Evolutionary conservation across 306 rosid genomes (phyloP).

Genomic region (Dryas alaskensis): DNA sequence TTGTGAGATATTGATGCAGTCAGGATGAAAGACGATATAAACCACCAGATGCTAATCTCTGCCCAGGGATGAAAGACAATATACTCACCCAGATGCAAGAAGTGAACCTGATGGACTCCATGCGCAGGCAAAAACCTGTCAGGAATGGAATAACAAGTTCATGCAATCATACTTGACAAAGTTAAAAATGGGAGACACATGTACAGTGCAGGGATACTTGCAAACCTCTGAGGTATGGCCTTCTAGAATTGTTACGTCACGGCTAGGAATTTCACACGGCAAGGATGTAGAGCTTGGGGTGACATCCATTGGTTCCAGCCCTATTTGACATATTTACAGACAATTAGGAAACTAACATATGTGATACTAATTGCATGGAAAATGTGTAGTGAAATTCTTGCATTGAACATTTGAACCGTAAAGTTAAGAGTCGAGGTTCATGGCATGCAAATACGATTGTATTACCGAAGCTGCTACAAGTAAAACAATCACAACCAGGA

Average conservation of each 20-base stretch:
- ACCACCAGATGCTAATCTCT: neutral
- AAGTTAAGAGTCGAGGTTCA: too few species aligned
- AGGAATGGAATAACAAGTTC: constrained; percentile 11
- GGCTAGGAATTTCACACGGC: constrained; percentile 36
- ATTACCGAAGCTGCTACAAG: too few species aligned
- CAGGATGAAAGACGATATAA: neutral
- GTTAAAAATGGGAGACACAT: constrained; percentile 1
- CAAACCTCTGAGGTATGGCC: constrained; percentile 72
- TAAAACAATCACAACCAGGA: too few species aligned
- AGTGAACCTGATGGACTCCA: constrained; percentile 68
- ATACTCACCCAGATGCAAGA: constrained; percentile 74
- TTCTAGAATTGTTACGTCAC: constrained; percentile 51
- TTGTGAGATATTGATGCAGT: neutral
- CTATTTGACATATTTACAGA: constrained; percentile 27
- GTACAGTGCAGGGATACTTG: constrained; percentile 6
- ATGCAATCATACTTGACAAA: neutral
- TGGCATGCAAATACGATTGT: too few species aligned
- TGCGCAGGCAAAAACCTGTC: constrained; percentile 71
- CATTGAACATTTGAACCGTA: too few species aligned
- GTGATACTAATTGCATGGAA: neutral
- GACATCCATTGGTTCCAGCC: constrained; percentile 67
- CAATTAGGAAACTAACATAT: neutral
- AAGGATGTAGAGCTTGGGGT: constrained; percentile 30
- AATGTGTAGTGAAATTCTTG: neutral
- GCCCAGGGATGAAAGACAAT: neutral